A percentile compares a stretch with the other conserved stretches of the same genome.
Evolutionary conservation across 2,329 filamentous ascomycete species (phyloP).

Genomic region (Periconia sp.): DNA sequence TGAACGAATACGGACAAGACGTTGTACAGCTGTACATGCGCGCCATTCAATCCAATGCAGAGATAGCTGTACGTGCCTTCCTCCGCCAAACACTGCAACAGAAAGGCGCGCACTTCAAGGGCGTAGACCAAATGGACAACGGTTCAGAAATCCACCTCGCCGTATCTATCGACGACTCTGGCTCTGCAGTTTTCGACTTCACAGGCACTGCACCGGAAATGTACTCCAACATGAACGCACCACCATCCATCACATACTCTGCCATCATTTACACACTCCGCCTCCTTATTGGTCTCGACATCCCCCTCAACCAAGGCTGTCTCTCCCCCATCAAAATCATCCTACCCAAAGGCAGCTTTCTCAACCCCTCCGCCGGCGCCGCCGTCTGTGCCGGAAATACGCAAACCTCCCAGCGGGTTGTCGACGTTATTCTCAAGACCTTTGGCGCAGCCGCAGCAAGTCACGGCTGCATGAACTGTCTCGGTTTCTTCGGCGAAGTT

Average conservation of each 20-base stretch:
- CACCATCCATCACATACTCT: conserved; percentile 29
- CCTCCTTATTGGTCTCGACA: conserved; percentile 39
- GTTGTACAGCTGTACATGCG: conserved; percentile 14
- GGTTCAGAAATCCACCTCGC: conserved; percentile 11
- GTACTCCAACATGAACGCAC: conserved; percentile 18
- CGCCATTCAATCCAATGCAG: conserved; percentile 13
- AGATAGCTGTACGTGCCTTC: conserved; percentile 10
- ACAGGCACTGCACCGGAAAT: conserved; percentile 11
- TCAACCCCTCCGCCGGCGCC: conserved; percentile 37
- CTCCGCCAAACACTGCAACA: conserved; percentile 3
- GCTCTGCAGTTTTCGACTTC: conserved; percentile 15
- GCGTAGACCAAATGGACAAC: conserved; percentile 13
- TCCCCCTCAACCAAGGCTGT: conserved; percentile 47
- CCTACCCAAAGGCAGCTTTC: conserved; percentile 36
- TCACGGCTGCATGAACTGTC: conserved; percentile 23
- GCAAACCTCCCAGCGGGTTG: conserved; percentile 17
- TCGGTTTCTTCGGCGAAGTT: conserved; percentile 41
- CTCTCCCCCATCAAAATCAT: conserved; percentile 38
- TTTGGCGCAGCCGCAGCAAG: conserved; percentile 14
- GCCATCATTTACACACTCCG: conserved; percentile 45
- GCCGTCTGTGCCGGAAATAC: conserved; percentile 28
- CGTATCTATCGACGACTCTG: conserved; percentile 7
- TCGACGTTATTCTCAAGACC: conserved; percentile 22
- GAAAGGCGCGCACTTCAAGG: conserved; percentile 1
- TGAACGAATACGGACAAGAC: conserved; percentile 2